Conservation (phyloP, 2,329 filamentous ascomycete genomes). For the Falciphora oryzae region DNA sequence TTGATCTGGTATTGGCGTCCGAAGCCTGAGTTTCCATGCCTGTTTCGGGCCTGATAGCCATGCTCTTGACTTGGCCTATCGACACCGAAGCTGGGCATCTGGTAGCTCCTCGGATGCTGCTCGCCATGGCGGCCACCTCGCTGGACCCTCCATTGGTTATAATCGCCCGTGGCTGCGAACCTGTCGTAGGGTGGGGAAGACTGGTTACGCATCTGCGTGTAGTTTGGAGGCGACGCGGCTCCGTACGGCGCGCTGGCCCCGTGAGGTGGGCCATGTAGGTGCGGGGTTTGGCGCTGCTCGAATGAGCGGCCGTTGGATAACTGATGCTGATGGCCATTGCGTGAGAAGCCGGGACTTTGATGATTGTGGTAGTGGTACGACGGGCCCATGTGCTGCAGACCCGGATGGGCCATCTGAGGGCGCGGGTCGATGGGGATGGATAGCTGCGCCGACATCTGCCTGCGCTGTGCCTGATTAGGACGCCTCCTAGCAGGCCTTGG, state of each 20-base stretch:
- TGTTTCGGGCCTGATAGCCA: not conserved
- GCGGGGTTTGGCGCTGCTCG: not conserved
- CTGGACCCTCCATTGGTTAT: not conserved
- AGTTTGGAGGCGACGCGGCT: slow-evolving; percentile 13
- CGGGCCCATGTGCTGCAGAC: slow-evolving; percentile 22
- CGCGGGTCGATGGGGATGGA: slow-evolving; percentile 49
- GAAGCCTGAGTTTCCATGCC: not conserved
- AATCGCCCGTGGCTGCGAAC: not conserved
- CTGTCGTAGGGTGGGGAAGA: slow-evolving; percentile 5
- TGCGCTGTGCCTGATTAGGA: slow-evolving; percentile 57
- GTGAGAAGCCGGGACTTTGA: slow-evolving; percentile 9
- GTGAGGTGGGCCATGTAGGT: not conserved
- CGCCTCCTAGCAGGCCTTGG: slow-evolving; percentile 39
- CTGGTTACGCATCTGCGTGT: not conserved
- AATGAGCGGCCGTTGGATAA: not conserved
- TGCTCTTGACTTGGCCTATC: not conserved
- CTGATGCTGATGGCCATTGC: slow-evolving; percentile 13
- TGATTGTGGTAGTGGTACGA: slow-evolving; percentile 1
- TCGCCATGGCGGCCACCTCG: not conserved
- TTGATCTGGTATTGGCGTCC: slow-evolving; percentile 18
- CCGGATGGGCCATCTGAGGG: slow-evolving; percentile 24
- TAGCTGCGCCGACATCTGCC: slow-evolving; percentile 56
- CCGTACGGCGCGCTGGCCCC: slow-evolving; percentile 17
- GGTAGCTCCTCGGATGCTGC: not conserved
- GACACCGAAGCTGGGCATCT: not conserved